Conservation (phyloP, 345 rosid genomes). For the Lepidium aucheri region DNA sequence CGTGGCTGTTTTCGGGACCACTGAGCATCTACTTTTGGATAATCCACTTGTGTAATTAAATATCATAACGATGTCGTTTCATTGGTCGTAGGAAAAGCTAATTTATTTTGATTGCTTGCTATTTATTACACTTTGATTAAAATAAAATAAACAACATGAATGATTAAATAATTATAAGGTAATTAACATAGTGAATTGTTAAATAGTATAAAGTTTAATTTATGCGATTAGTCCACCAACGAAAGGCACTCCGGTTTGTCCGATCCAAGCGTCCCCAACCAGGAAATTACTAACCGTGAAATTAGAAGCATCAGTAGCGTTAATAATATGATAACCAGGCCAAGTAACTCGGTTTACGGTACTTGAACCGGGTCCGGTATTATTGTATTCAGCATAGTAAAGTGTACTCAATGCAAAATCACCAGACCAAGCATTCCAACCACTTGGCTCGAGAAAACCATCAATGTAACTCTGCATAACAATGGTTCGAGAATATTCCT, state of each 20-base stretch:
- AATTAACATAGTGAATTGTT: background rate
- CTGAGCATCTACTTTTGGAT: background rate
- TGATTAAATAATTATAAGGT: background rate
- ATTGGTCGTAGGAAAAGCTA: background rate
- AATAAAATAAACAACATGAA: conserved; percentile 11
- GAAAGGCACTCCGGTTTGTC: conserved; percentile 55
- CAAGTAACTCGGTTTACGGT: conserved; percentile 58
- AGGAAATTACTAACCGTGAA: conserved; percentile 58
- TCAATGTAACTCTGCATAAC: conserved; percentile 53
- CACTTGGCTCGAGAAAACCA: conserved; percentile 47
- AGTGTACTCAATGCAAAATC: conserved; percentile 59
- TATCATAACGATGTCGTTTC: background rate
- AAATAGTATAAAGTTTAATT: background rate
- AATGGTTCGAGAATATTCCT: conserved; percentile 71
- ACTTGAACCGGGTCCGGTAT: conserved; percentile 64
- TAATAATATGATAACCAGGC: conserved; percentile 60
- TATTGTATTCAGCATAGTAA: conserved; percentile 70
- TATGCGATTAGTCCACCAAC: conserved; percentile 26
- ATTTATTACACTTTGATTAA: background rate
- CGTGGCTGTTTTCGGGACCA: conserved; percentile 1
- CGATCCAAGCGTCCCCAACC: conserved; percentile 61
- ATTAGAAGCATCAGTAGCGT: conserved; percentile 55
- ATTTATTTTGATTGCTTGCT: background rate
- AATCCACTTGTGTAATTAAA: background rate
- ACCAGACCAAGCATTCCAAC: conserved; percentile 68